These are phyloP conservation scores for Luffa acutangula DNA, from an alignment of 306 rosid species.

Conservation along the genomic window DNA sequence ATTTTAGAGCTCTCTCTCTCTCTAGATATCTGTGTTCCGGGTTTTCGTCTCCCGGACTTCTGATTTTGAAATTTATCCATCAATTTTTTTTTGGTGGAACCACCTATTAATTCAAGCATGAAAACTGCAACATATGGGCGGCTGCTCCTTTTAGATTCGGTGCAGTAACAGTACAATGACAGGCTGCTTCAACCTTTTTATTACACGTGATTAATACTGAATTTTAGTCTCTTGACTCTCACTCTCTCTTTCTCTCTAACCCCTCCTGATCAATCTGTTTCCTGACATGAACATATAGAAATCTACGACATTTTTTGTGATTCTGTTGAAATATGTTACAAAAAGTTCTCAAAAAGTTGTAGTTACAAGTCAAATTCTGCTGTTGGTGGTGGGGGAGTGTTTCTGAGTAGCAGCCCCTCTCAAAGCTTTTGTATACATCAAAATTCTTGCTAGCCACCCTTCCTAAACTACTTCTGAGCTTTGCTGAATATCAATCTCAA, in stretches of 20 bases:
- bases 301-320: not conserved
- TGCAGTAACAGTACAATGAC: not conserved
- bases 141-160: slow-evolving; percentile 1
- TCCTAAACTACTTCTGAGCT: not conserved
- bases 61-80: slow-evolving; percentile 6
- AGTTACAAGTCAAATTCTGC: not conserved
- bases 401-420: not conserved
- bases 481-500: slow-evolving; percentile 22
- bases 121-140: not conserved
- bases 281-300: not conserved
- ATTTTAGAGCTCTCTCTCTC: not conserved
- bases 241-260: not conserved
- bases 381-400: not conserved
- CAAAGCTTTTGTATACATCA: not conserved
- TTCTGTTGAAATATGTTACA: not conserved
- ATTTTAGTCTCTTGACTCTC: not conserved
- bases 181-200: slow-evolving; percentile 6
- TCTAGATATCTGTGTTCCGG: not conserved
- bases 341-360: not conserved
- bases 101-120: slow-evolving; percentile 3
- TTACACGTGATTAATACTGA: slow-evolving; percentile 5
- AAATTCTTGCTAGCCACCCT: not conserved
- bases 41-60: not conserved
- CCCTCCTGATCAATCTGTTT: not conserved
- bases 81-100: slow-evolving; percentile 5